Conservation (phyloP, 1,139 yeast genomes). For the Suhomyces maxii region DNA sequence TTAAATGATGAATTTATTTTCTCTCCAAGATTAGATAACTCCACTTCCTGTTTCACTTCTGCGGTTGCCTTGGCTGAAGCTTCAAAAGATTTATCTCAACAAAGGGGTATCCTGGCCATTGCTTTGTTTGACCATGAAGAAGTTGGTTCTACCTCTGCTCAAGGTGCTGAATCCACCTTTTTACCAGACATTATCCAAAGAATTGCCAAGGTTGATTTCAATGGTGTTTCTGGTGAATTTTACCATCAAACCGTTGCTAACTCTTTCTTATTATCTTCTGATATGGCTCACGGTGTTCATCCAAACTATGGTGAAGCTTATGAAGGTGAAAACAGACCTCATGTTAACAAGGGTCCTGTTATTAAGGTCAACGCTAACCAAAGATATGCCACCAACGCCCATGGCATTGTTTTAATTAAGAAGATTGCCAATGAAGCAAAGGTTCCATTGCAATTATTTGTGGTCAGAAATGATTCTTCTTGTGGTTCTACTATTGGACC, state of each 20-base stretch:
- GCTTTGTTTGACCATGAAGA: conserved; percentile 95
- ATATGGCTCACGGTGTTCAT: conserved; percentile 96
- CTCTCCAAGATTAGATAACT: conserved; percentile 90
- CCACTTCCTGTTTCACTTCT: conserved; percentile 83
- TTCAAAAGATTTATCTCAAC: conserved; percentile 38
- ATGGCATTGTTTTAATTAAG: conserved; percentile 80
- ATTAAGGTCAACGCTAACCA: conserved; percentile 93
- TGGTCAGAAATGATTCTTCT: conserved; percentile 86
- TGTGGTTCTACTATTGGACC: conserved; percentile 99
- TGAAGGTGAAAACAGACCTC: conserved; percentile 78
- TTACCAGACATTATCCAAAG: conserved; percentile 76
- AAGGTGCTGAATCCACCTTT: conserved; percentile 94
- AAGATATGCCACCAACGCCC: conserved; percentile 90
- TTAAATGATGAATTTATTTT: conserved; percentile 86
- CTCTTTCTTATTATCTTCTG: conserved; percentile 88
- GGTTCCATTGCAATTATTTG: conserved; percentile 80
- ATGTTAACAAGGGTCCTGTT: conserved; percentile 86
- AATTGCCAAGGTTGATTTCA: conserved; percentile 47
- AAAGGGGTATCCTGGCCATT: conserved; percentile 64
- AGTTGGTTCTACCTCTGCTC: conserved; percentile 89
- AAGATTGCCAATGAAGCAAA: conserved; percentile 64
- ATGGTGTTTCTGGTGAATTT: conserved; percentile 18
- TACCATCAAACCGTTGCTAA: conserved; percentile 70
- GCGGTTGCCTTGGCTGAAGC: conserved; percentile 68
- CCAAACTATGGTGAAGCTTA: conserved; percentile 82